Percentiles rank a stretch among this genome's conserved stretches.
phyloP scores from a whole-genome alignment of 495 filamentous ascomycete genomes.

The Aspergillus saccharolyticus region DNA sequence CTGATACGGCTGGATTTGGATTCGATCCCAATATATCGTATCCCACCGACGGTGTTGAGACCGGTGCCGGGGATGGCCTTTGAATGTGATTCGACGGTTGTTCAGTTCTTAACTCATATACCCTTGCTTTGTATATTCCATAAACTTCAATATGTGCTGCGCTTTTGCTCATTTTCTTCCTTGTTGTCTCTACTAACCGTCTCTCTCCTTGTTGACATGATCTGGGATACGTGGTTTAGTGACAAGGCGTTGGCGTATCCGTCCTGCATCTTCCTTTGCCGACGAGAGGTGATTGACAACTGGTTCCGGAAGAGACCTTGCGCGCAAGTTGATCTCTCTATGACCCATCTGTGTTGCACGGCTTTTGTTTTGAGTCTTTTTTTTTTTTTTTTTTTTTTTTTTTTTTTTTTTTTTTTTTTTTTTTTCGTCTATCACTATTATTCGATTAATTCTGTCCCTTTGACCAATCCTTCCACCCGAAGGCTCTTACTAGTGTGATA shows the following conservation, averaged over 20 bases:
- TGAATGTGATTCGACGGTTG: conserved; percentile 38
- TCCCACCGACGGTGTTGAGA: conserved; percentile 46
- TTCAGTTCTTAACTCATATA: conserved; percentile 43
- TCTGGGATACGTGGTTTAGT: conserved; percentile 34
- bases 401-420: conserved; percentile 28
- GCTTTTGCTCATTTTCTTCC: conserved; percentile 21
- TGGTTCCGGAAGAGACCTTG: conserved; percentile 21
- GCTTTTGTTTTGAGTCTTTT: conserved; percentile 27
- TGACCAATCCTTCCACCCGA: conserved; percentile 4
- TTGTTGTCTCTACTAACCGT: conserved; percentile 19
- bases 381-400: conserved; percentile 28
- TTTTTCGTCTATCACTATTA: too few relatives aligned
- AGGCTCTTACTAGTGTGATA: conserved; percentile 6
- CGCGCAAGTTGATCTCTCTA: conserved; percentile 33
- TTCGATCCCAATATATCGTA: conserved; percentile 48
- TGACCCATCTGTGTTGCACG: conserved; percentile 14
- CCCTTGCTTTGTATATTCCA: conserved; percentile 45
- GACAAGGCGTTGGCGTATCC: conserved; percentile 42
- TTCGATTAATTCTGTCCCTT: background rate
- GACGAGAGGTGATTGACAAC: conserved; percentile 9
- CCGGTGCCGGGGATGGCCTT: conserved; percentile 43
- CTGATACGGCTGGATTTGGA: conserved; percentile 44
- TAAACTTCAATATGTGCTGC: conserved; percentile 11
- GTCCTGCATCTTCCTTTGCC: conserved; percentile 29
- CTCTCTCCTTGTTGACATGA: conserved; percentile 21